A percentile compares a stretch with the other conserved stretches of the same genome.
Evolutionary conservation across 176 grass and related monocot genomes (phyloP).

Genomic region (Tillandsia fasciculata): DNA sequence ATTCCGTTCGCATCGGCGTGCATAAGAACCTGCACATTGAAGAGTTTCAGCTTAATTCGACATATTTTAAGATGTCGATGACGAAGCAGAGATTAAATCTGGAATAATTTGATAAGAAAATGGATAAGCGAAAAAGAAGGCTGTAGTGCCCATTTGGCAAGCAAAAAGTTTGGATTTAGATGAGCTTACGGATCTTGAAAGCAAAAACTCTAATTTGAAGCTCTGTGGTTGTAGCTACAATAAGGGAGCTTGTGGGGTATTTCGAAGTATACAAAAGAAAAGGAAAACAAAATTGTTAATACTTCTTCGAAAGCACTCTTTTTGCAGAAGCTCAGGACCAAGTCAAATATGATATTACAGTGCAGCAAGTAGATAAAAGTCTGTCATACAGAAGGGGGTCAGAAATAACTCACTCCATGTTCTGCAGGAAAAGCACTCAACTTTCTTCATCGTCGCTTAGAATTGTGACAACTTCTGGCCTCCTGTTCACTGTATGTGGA

Average conservation of each 20-base stretch:
- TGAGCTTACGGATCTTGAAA: no score
- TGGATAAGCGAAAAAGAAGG: not conserved
- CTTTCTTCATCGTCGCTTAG: constrained; percentile 12
- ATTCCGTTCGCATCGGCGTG: not conserved
- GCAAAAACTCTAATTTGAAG: no score
- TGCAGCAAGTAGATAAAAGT: not conserved
- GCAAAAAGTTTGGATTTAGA: no score
- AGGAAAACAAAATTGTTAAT: not conserved
- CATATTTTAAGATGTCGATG: not conserved
- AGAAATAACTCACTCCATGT: not conserved
- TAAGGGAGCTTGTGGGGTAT: no score
- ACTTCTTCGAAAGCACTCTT: not conserved
- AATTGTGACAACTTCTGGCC: not conserved
- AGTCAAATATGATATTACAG: not conserved
- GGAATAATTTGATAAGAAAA: not conserved
- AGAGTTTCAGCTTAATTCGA: not conserved
- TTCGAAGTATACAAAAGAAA: no score
- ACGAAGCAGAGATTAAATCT: not conserved
- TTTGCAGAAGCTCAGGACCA: not conserved
- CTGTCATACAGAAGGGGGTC: not conserved
- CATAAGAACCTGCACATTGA: not conserved
- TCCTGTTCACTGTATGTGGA: constrained; percentile 3
- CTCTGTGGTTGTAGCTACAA: no score
- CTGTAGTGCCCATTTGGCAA: no score
- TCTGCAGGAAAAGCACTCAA: not conserved